phyloP scores from a whole-genome alignment of 1,284 basidiomycete species.

The Psilocybe mexicana region DNA sequence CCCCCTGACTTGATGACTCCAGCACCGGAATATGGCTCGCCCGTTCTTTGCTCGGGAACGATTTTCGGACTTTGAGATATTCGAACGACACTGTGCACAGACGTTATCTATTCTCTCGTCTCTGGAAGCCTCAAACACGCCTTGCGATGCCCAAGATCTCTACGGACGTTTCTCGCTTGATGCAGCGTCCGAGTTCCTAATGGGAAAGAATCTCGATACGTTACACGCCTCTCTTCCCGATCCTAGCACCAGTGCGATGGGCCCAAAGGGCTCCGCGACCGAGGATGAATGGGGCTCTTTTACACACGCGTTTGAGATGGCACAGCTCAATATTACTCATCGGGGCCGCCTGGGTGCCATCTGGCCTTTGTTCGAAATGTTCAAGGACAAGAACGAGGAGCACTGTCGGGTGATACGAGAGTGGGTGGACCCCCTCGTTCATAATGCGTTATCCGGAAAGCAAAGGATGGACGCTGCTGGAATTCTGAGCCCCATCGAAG shows the following conservation, averaged over 20 bases:
- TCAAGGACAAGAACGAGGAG: conserved; percentile 54
- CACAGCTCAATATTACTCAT: conserved; percentile 55
- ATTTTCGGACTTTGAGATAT: conserved; percentile 67
- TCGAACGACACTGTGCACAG: conserved; percentile 53
- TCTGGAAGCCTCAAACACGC: conserved; percentile 35
- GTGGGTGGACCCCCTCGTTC: conserved; percentile 66
- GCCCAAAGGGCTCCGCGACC: conserved; percentile 61
- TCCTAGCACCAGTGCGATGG: conserved; percentile 44
- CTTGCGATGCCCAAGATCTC: conserved; percentile 67
- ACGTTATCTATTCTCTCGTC: conserved; percentile 52
- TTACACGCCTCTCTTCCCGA: conserved; percentile 54
- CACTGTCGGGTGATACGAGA: conserved; percentile 53
- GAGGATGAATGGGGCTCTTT: conserved; percentile 64
- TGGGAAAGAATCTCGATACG: conserved; percentile 63
- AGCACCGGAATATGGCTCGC: conserved; percentile 69
- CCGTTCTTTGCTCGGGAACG: conserved; percentile 75
- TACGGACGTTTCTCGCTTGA: conserved; percentile 70
- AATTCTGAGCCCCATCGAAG: conserved; percentile 40
- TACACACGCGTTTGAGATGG: conserved; percentile 61
- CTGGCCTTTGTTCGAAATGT: conserved; percentile 70
- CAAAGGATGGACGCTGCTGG: conserved; percentile 39
- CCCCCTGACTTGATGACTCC: conserved; percentile 1
- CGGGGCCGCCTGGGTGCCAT: conserved; percentile 57
- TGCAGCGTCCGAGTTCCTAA: conserved; percentile 69
- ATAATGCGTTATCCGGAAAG: conserved; percentile 50